Evolutionary conservation across 2,329 filamentous ascomycete species (phyloP).

Genomic region (Calonectria multiphialidica): DNA sequence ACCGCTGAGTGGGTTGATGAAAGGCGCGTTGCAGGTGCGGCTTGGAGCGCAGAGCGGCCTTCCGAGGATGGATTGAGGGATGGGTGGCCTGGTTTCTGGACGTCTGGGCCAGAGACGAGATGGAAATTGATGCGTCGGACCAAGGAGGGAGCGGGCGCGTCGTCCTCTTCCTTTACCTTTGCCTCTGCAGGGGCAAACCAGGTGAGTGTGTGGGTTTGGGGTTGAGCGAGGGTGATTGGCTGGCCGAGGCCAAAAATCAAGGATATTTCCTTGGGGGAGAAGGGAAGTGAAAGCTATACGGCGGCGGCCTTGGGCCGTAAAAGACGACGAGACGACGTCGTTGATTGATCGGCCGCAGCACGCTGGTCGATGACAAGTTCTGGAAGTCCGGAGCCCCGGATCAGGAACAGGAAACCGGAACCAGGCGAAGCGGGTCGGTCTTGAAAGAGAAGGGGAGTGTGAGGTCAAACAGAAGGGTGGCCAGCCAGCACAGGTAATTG

Average conservation of each 20-base stretch:
- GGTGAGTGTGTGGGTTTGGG: conserved; percentile 15
- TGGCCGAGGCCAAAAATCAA: conserved; percentile 12
- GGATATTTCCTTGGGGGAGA: conserved; percentile 6
- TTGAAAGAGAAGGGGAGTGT: conserved; percentile 1
- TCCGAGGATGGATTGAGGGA: conserved; percentile 9
- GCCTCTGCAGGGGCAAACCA: conserved; percentile 15
- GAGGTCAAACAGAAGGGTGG: conserved; percentile 9
- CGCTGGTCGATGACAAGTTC: not conserved
- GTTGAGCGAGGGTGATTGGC: conserved; percentile 18
- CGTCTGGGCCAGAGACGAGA: conserved; percentile 19
- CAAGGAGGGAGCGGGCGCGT: conserved; percentile 22
- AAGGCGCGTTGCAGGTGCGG: conserved; percentile 25
- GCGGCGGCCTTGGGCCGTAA: not conserved
- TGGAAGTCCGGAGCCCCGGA: not conserved
- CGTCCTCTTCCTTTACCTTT: conserved; percentile 12
- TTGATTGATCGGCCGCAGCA: not conserved
- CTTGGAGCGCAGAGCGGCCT: conserved; percentile 19
- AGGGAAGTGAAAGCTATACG: conserved; percentile 1
- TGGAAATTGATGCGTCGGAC: conserved; percentile 20
- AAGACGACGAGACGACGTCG: not conserved
- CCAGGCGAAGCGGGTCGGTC: conserved; percentile 13
- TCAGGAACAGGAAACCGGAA: conserved; percentile 14
- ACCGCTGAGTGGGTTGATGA: conserved; percentile 19
- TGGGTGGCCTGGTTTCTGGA: conserved; percentile 18
- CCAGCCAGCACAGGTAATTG: conserved; percentile 24